phyloP scores from a whole-genome alignment of 2,329 filamentous ascomycete species.

The Ustulina deusta region DNA sequence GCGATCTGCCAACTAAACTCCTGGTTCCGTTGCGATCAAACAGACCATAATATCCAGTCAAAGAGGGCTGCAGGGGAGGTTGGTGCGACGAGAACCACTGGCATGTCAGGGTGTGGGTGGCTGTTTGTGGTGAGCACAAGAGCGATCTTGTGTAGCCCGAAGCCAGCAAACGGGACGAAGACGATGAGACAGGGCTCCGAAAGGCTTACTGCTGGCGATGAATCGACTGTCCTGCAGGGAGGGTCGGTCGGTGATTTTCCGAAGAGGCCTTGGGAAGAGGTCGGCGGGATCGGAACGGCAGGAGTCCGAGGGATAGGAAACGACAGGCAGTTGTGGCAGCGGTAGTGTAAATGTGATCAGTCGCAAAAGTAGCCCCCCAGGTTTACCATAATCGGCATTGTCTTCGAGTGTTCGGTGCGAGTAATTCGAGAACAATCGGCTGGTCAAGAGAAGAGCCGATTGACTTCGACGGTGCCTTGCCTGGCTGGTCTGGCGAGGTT shows the following conservation, averaged over 20 bases:
- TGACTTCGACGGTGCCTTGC: constrained; percentile 8
- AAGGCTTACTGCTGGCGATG: constrained; percentile 37
- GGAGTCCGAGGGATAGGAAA: constrained; percentile 8
- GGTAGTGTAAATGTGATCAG: constrained; percentile 34
- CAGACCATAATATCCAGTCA: constrained; percentile 25
- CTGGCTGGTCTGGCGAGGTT: constrained; percentile 15
- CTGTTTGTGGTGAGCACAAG: constrained; percentile 39
- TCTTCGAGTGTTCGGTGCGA: constrained; percentile 14
- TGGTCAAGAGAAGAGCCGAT: constrained; percentile 17
- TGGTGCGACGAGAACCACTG: constrained; percentile 19
- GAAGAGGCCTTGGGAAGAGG: constrained; percentile 32
- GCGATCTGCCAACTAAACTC: background rate
- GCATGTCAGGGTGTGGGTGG: constrained; percentile 29
- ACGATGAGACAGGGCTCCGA: constrained; percentile 39
- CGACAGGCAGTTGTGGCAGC: constrained; percentile 21
- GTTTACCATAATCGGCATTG: constrained; percentile 28
- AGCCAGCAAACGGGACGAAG: constrained; percentile 24
- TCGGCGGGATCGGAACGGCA: constrained; percentile 21
- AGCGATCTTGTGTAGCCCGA: constrained; percentile 42
- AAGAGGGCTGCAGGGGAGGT: constrained; percentile 16
- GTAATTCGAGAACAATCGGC: constrained; percentile 24
- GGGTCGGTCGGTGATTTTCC: constrained; percentile 9
- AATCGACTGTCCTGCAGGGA: constrained; percentile 41
- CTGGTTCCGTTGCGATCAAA: background rate
- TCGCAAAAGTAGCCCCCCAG: constrained; percentile 25